Conservation (phyloP, 2,329 filamentous ascomycete genomes). For the Karstenula rhodostoma region DNA sequence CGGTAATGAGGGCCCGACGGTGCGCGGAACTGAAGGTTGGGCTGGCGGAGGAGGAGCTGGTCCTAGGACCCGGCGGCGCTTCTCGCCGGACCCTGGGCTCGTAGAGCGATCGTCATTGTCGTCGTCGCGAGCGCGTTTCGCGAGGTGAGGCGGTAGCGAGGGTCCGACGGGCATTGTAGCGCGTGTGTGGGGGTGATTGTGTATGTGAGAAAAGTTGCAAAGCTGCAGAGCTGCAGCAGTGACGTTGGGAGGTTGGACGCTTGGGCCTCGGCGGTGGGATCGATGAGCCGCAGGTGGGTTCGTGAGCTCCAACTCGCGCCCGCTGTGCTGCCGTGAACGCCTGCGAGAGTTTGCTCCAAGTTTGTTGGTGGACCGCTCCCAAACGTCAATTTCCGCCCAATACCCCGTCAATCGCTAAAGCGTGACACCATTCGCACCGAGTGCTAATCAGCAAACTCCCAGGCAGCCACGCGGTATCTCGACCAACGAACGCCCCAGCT, state of each 20-base stretch:
- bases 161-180: conserved; percentile 73
- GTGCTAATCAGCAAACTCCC: conserved; percentile 1
- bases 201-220: conserved; percentile 4
- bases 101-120: conserved; percentile 52
- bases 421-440: neutral
- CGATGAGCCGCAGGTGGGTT: conserved; percentile 22
- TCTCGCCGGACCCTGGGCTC: conserved; percentile 54
- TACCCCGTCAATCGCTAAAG: neutral
- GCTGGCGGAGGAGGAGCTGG: conserved; percentile 65
- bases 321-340: conserved; percentile 6
- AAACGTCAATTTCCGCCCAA: neutral
- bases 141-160: conserved; percentile 71
- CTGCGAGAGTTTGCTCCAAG: neutral
- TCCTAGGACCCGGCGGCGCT: conserved; percentile 62
- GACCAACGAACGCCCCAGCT: conserved; percentile 22
- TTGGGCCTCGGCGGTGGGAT: conserved; percentile 23
- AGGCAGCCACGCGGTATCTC: conserved; percentile 22
- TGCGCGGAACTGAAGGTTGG: conserved; percentile 41
- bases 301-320: conserved; percentile 28
- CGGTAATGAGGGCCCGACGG: conserved; percentile 62
- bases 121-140: conserved; percentile 60
- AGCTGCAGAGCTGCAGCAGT: conserved; percentile 11
- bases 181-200: conserved; percentile 21
- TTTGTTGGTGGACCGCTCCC: neutral
- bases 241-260: conserved; percentile 32